These are phyloP conservation scores for Teunomyces pallodes DNA, from an alignment of 805 yeast genomes.

Conservation along the genomic window DNA sequence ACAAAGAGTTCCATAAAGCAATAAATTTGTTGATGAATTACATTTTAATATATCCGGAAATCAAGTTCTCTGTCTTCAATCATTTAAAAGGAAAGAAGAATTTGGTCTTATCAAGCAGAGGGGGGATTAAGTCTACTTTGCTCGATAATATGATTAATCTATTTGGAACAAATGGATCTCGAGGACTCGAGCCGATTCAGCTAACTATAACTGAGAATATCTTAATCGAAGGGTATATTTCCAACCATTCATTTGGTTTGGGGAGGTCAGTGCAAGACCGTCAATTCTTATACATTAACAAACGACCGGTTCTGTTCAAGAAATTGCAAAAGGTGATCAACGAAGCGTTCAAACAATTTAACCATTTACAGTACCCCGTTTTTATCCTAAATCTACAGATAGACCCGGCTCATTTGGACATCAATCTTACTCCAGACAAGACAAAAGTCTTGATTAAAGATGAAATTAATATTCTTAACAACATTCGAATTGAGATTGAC, in stretches of 20 bases:
- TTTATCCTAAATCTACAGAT: constrained; percentile 59
- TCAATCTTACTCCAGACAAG: constrained; percentile 92
- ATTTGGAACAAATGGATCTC: constrained; percentile 65
- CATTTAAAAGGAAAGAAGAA: constrained; percentile 42
- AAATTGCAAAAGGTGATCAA: constrained; percentile 57
- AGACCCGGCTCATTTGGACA: constrained; percentile 57
- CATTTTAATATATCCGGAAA: constrained; percentile 55
- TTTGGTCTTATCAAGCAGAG: constrained; percentile 58
- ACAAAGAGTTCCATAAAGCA: constrained; percentile 72
- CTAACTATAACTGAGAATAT: constrained; percentile 37
- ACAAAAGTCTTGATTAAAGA: constrained; percentile 65
- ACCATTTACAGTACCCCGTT: constrained; percentile 71
- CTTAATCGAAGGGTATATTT: constrained; percentile 58
- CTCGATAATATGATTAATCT: constrained; percentile 60
- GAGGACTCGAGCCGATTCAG: constrained; percentile 55
- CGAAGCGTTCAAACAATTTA: constrained; percentile 71
- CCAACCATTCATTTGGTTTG: constrained; percentile 76
- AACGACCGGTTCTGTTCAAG: constrained; percentile 66
- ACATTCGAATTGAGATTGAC: constrained; percentile 49
- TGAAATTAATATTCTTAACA: constrained; percentile 59
- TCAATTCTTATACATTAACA: constrained; percentile 72
- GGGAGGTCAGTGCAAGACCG: constrained; percentile 66
- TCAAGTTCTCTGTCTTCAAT: constrained; percentile 62
- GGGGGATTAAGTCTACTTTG: constrained; percentile 37
- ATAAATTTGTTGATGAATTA: constrained; percentile 63